Evolutionary conservation across 805 yeast genomes (phyloP).

Genomic region (Saccharomycopsis lassenensis): DNA sequence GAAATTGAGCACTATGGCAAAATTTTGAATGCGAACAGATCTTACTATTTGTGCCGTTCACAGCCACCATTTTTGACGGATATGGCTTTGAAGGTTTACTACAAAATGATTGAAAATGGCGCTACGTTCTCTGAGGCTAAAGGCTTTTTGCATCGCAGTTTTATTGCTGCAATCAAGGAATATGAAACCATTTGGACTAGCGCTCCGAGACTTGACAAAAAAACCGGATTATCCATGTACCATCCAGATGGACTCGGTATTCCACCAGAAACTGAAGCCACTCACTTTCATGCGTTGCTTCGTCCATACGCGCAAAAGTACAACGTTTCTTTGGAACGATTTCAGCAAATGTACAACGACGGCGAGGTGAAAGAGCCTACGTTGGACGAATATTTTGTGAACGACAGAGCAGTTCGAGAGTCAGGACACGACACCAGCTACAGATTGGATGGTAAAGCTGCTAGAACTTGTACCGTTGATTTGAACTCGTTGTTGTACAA

Average conservation of each 20-base stretch:
- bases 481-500: conserved; percentile 77
- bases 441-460: conserved; percentile 82
- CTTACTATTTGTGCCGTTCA: conserved; percentile 82
- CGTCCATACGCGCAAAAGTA: conserved; percentile 59
- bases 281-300: conserved; percentile 70
- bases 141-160: conserved; percentile 54
- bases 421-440: conserved; percentile 94
- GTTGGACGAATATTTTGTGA: conserved; percentile 80
- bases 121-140: conserved; percentile 37
- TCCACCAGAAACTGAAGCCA: conserved; percentile 92
- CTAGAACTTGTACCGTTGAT: conserved; percentile 83
- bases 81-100: conserved; percentile 65
- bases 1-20: conserved; percentile 88
- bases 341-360: conserved; percentile 57
- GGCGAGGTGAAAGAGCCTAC: conserved; percentile 60
- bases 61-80: conserved; percentile 97
- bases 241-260: conserved; percentile 88
- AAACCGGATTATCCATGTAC: conserved; percentile 76
- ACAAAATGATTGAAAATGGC: conserved; percentile 38
- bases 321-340: conserved; percentile 45
- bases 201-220: conserved; percentile 59
- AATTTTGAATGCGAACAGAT: conserved; percentile 86
- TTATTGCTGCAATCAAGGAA: conserved; percentile 75
- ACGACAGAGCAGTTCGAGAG: conserved; percentile 92
- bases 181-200: conserved; percentile 72